Conservation (phyloP, 306 rosid genomes). For the Lagenaria siceraria region DNA sequence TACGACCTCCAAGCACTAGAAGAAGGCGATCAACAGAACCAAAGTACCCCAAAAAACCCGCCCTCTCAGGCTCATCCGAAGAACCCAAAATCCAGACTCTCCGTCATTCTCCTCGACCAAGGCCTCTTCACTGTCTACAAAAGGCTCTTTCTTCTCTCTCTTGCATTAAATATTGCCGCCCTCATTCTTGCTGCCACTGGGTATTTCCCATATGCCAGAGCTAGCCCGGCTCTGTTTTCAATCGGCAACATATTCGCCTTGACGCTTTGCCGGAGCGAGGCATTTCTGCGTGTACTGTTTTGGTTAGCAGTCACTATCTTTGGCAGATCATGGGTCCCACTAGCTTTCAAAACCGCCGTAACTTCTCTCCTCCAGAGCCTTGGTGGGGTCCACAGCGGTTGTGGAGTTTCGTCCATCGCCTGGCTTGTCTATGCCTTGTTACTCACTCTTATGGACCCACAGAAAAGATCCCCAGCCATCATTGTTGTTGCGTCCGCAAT, state of each 20-base stretch:
- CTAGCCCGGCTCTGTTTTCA: constrained; percentile 39
- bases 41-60: neutral
- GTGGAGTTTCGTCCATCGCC: constrained; percentile 56
- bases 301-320: constrained; percentile 33
- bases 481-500: constrained; percentile 29
- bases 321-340: constrained; percentile 37
- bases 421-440: constrained; percentile 49
- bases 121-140: constrained; percentile 46
- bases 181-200: constrained; percentile 37
- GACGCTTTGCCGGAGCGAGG: constrained; percentile 51
- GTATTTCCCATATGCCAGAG: constrained; percentile 29
- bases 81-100: constrained; percentile 22
- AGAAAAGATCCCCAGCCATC: constrained; percentile 29
- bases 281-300: constrained; percentile 28
- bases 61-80: neutral
- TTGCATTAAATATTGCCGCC: constrained; percentile 28
- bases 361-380: constrained; percentile 64
- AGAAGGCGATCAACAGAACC: constrained; percentile 10
- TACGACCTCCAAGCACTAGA: neutral
- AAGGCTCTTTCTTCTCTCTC: constrained; percentile 10
- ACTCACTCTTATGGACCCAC: constrained; percentile 22
- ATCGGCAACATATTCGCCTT: constrained; percentile 47
- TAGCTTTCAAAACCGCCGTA: constrained; percentile 31
- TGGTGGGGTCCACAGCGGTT: constrained; percentile 71
- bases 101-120: constrained; percentile 50